Percentiles rank a stretch among this genome's conserved stretches.
Evolutionary conservation across 208 protist genomes (phyloP).

Genomic region (Leishmania martiniquensis): DNA sequence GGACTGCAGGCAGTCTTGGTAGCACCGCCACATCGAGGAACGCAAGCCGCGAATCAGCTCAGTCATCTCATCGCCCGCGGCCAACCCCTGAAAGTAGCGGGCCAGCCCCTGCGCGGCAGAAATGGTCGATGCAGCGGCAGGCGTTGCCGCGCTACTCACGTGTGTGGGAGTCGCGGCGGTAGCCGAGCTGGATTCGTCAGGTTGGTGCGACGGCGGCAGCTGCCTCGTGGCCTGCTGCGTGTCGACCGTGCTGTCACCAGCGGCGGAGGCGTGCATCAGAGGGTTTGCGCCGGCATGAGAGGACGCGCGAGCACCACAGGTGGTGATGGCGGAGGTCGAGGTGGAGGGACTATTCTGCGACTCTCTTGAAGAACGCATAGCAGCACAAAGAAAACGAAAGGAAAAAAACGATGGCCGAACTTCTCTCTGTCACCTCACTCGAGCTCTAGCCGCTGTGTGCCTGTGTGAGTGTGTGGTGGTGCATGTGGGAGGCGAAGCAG

Average conservation of each 20-base stretch:
- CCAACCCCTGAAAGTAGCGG: conserved; percentile 42
- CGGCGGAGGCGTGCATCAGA: not conserved
- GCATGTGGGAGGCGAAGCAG: not conserved
- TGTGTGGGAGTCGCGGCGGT: not conserved
- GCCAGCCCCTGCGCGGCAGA: conserved; percentile 9
- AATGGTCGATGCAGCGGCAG: not conserved
- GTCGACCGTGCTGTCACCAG: not conserved
- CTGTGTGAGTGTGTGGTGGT: not conserved
- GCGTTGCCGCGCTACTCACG: not conserved
- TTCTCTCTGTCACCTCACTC: not conserved
- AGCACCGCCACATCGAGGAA: conserved; percentile 23
- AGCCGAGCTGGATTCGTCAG: not conserved
- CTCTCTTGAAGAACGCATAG: not conserved
- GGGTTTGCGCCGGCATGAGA: not conserved
- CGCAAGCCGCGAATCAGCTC: conserved; percentile 39
- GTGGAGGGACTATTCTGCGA: not conserved
- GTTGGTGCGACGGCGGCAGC: not conserved
- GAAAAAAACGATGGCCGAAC: not conserved
- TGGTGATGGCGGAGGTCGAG: not conserved
- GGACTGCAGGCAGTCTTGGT: conserved; percentile 20
- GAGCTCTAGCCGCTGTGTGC: not conserved
- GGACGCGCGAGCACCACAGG: not conserved
- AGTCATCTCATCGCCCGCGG: conserved; percentile 44
- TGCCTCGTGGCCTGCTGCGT: not conserved
- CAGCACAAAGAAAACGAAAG: not conserved